phyloP scores from a whole-genome alignment of 148 eudicot genomes.

The Simmondsia chinensis region DNA sequence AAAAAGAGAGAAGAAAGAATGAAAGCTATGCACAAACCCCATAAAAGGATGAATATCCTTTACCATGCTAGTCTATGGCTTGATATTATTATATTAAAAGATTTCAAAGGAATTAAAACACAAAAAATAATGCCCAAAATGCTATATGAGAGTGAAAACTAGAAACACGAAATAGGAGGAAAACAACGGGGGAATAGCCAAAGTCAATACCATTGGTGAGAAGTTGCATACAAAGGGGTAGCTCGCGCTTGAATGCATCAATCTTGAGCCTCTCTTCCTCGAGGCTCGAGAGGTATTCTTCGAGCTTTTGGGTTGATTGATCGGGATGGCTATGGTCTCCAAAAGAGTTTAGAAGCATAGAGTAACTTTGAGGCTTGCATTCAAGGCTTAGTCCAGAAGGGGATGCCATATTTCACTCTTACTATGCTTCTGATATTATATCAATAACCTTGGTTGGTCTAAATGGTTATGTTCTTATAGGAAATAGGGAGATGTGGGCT shows the following conservation, averaged over 20 bases:
- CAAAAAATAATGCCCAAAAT: constrained; percentile 7
- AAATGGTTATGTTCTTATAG: constrained; percentile 7
- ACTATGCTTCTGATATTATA: constrained; percentile 24
- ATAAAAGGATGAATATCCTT: constrained; percentile 3
- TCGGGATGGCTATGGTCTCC: constrained; percentile 24
- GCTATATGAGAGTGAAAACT: constrained; percentile 16
- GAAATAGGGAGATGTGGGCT: constrained; percentile 10
- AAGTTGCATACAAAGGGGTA: constrained; percentile 93
- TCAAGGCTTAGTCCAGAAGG: constrained; percentile 67
- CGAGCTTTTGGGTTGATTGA: constrained; percentile 37
- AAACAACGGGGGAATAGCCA: not conserved
- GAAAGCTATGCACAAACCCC: not conserved
- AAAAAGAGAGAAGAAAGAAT: too few relatives aligned
- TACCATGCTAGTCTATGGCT: not conserved
- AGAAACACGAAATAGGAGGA: not conserved
- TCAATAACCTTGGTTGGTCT: constrained; percentile 6
- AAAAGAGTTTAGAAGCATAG: constrained; percentile 59
- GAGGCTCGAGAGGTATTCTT: constrained; percentile 67
- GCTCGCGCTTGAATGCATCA: constrained; percentile 96
- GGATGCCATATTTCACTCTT: constrained; percentile 49
- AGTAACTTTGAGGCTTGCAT: constrained; percentile 65
- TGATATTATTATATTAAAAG: not conserved
- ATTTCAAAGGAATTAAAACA: constrained; percentile 1
- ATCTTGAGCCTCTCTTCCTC: constrained; percentile 94
- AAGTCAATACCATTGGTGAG: constrained; percentile 61